These are phyloP conservation scores for Gossypium laxum DNA, from an alignment of 441 rosid genomes.

Conservation along the genomic window DNA sequence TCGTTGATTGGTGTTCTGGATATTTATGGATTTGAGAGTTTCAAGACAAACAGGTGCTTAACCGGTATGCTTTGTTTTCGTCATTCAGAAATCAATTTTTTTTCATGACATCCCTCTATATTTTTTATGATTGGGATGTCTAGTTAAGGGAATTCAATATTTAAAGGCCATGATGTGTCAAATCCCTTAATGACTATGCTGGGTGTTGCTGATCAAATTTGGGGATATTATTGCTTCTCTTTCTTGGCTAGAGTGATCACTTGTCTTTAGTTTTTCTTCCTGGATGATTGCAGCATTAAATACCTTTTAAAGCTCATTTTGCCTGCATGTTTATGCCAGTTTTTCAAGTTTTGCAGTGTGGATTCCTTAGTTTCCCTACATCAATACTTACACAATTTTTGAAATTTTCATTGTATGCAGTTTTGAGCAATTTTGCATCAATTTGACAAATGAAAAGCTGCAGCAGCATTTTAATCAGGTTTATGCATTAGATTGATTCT, in stretches of 20 bases:
- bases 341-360: not conserved
- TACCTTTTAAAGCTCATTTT: not conserved
- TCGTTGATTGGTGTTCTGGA: constrained; percentile 78
- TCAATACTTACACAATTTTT: not conserved
- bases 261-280: not conserved
- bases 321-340: not conserved
- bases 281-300: not conserved
- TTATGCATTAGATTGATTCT: constrained; percentile 18
- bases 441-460: constrained; percentile 70
- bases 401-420: constrained; percentile 31
- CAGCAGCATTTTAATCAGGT: constrained; percentile 84
- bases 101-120: constrained; percentile 21
- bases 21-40: constrained; percentile 81
- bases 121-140: constrained; percentile 18
- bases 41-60: constrained; percentile 99
- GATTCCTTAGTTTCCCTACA: not conserved
- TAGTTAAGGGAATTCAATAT: constrained; percentile 6
- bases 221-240: not conserved
- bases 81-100: constrained; percentile 26
- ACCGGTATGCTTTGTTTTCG: constrained; percentile 78
- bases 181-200: not conserved
- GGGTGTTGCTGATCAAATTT: not conserved
- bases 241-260: constrained; percentile 8
- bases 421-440: constrained; percentile 74
- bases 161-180: not conserved